Evolutionary conservation across 805 yeast genomes (phyloP).

Genomic region (Naumovozyma baii): DNA sequence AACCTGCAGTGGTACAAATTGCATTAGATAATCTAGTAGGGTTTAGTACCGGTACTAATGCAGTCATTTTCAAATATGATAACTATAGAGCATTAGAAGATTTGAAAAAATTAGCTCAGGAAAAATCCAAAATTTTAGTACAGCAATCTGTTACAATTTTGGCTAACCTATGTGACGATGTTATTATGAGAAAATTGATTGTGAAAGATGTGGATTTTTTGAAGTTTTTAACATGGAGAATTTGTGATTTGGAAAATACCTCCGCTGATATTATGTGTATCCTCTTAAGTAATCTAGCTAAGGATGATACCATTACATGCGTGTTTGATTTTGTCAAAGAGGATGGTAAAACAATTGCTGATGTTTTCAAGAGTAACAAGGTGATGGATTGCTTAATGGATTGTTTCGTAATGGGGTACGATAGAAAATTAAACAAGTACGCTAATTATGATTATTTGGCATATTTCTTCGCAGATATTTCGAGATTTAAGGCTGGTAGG

Average conservation of each 20-base stretch:
- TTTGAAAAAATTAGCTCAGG: slow-evolving; percentile 50
- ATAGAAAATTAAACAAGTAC: slow-evolving; percentile 55
- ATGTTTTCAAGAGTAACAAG: slow-evolving; percentile 45
- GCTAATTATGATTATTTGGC: slow-evolving; percentile 78
- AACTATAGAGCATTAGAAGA: slow-evolving; percentile 64
- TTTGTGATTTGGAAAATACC: slow-evolving; percentile 46
- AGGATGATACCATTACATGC: slow-evolving; percentile 52
- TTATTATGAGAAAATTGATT: slow-evolving; percentile 50
- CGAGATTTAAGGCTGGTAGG: slow-evolving; percentile 68
- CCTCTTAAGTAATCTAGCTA: slow-evolving; percentile 76
- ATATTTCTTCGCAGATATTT: slow-evolving; percentile 81
- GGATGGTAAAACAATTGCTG: slow-evolving; percentile 28
- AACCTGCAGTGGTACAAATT: slow-evolving; percentile 67
- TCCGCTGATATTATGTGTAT: slow-evolving; percentile 79
- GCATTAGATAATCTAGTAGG: slow-evolving; percentile 81
- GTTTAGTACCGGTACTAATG: slow-evolving; percentile 62
- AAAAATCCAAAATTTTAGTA: slow-evolving; percentile 45
- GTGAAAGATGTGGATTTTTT: slow-evolving; percentile 54
- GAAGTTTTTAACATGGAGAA: slow-evolving; percentile 38
- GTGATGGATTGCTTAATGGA: slow-evolving; percentile 79
- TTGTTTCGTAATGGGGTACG: slow-evolving; percentile 78
- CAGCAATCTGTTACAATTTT: slow-evolving; percentile 67
- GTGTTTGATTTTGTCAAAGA: slow-evolving; percentile 35
- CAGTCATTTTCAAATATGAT: slow-evolving; percentile 57
- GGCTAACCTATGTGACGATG: slow-evolving; percentile 73